Conservation (phyloP, 2,329 filamentous ascomycete genomes). For the Apiospora marii region DNA sequence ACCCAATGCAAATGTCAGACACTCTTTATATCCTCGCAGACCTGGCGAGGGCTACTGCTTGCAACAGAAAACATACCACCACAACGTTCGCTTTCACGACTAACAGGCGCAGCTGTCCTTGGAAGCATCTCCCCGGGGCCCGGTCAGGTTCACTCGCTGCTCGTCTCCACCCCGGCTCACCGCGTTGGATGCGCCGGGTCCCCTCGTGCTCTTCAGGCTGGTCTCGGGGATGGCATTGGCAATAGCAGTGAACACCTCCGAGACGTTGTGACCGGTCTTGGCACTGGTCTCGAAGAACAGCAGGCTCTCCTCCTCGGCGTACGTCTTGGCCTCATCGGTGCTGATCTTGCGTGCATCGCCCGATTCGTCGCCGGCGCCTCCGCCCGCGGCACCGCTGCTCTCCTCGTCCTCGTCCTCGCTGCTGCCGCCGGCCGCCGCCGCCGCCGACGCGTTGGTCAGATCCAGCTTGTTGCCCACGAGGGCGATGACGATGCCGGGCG, state of each 20-base stretch:
- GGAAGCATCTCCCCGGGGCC: conserved; percentile 71
- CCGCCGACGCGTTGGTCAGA: conserved; percentile 68
- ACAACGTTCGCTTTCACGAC: conserved; percentile 29
- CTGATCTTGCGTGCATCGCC: conserved; percentile 86
- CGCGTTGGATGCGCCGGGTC: conserved; percentile 67
- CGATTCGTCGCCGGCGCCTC: conserved; percentile 60
- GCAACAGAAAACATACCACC: conserved; percentile 4
- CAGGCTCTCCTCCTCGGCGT: conserved; percentile 92
- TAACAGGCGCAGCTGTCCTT: conserved; percentile 94
- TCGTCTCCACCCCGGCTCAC: conserved; percentile 70
- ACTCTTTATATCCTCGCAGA: conserved; percentile 11
- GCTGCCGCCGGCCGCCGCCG: conserved; percentile 1
- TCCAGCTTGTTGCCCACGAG: conserved; percentile 97
- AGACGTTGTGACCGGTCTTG: conserved; percentile 93
- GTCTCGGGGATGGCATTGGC: conserved; percentile 98
- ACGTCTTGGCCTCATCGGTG: conserved; percentile 89
- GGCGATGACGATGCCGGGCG: conserved; percentile 94
- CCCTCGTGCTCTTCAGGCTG: conserved; percentile 86
- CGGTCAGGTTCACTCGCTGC: conserved; percentile 83
- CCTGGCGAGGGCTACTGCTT: background rate
- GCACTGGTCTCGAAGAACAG: conserved; percentile 98
- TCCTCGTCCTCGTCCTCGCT: conserved; percentile 55
- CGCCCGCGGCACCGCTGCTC: conserved; percentile 57
- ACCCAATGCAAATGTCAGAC: conserved; percentile 17
- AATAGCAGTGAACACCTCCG: conserved; percentile 96